Conservation (phyloP, 2,329 filamentous ascomycete species). For the Aspergillus versicolor region DNA sequence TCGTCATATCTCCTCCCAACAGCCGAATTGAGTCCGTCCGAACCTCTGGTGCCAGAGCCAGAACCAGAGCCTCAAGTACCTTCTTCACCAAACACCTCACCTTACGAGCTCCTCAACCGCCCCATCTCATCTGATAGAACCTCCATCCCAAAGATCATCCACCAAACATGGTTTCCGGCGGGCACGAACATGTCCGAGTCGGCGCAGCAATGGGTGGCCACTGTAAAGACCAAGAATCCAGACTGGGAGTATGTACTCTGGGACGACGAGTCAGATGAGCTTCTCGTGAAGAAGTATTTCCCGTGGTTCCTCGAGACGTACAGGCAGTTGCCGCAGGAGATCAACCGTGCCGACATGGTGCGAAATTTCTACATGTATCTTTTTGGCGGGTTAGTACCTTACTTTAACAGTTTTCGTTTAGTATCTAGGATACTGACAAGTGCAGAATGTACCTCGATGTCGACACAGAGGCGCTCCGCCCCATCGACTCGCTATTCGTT, state of each 20-base stretch:
- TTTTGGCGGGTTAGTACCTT: constrained; percentile 17
- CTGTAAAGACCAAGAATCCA: constrained; percentile 14
- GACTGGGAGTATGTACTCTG: constrained; percentile 25
- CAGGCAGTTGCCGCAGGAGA: constrained; percentile 17
- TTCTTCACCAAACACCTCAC: constrained; percentile 1
- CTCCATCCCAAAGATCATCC: constrained; percentile 21
- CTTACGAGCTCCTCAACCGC: constrained; percentile 14
- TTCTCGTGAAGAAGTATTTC: constrained; percentile 17
- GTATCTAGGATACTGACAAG: background rate
- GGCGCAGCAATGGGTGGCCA: constrained; percentile 19
- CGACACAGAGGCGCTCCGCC: constrained; percentile 22
- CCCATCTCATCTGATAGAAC: constrained; percentile 13
- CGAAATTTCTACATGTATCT: constrained; percentile 23
- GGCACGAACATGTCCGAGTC: constrained; percentile 23
- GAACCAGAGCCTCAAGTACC: no score
- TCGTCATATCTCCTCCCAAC: background rate
- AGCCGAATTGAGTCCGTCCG: background rate
- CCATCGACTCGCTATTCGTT: constrained; percentile 15
- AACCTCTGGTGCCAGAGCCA: background rate
- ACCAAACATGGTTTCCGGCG: constrained; percentile 24
- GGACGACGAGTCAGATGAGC: constrained; percentile 20
- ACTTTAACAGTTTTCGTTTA: background rate
- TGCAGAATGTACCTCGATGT: constrained; percentile 24
- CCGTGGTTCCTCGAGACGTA: constrained; percentile 22
- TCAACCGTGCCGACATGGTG: constrained; percentile 19